Evolutionary conservation across 768 basidiomycete species (phyloP).

Genomic region (Dacryopinax primogenitus): DNA sequence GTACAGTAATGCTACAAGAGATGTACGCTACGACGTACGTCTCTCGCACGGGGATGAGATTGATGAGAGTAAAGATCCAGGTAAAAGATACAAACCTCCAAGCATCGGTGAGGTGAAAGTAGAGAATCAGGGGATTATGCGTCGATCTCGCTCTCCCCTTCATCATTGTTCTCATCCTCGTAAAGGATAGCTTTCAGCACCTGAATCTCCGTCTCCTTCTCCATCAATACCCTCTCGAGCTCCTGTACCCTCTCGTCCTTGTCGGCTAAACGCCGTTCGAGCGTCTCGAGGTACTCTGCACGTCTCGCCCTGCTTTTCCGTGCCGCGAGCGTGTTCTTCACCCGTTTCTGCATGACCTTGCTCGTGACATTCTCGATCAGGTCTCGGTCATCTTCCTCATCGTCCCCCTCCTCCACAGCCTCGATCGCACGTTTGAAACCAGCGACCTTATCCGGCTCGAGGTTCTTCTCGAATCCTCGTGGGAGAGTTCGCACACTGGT

Average conservation of each 20-base stretch:
- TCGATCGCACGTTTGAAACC: slow-evolving; percentile 4
- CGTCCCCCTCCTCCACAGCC: slow-evolving; percentile 4
- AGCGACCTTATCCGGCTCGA: slow-evolving; percentile 4
- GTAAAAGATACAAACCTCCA: too few relatives aligned
- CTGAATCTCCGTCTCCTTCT: not conserved
- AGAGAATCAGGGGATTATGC: too few relatives aligned
- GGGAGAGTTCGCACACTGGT: slow-evolving; percentile 14
- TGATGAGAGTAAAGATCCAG: too few relatives aligned
- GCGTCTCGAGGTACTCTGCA: not conserved
- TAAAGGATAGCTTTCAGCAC: not conserved
- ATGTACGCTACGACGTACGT: too few relatives aligned
- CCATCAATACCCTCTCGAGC: not conserved
- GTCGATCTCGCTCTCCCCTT: too few relatives aligned
- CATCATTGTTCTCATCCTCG: too few relatives aligned
- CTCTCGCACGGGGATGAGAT: too few relatives aligned
- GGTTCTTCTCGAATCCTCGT: not conserved
- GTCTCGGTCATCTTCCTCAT: not conserved
- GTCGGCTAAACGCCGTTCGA: not conserved
- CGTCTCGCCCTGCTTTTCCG: not conserved
- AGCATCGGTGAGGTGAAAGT: too few relatives aligned
- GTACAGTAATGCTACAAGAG: too few relatives aligned
- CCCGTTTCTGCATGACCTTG: slow-evolving; percentile 5
- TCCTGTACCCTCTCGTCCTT: not conserved
- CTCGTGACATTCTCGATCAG: not conserved
- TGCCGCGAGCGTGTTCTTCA: slow-evolving; percentile 3